Base-by-base conservation (phyloP, 1,284 basidiomycete genomes). In the Apiotrichum porosum region DNA sequence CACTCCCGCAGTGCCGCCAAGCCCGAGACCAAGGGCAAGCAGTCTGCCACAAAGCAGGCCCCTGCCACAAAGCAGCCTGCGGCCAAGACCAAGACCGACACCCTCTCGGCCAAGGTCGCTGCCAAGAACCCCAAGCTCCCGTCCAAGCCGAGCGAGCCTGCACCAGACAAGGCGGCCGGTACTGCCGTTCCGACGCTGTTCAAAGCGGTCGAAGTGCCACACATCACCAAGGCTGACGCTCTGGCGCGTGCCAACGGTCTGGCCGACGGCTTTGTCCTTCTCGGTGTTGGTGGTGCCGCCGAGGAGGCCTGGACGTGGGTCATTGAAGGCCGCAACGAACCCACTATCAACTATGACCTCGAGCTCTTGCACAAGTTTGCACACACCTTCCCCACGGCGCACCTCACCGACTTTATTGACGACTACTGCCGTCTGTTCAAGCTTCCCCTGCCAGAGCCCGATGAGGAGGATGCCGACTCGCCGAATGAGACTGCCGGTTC, bases 321-420 rank as follows among this genome's bases (percentile, higher is more conserved):
- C 54, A 76, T 97, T 34, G 89, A 97, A 62, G 81, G 83, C 59
- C 81, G 77, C 40, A 84, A 97, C 63, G 78, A 77, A 37, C 79
- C 79, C n/a, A 77, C 77, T 9, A 77, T 89, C 12, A 80, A 77
- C 28, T 87, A 90, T 63, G 83, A 84, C 49, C 73, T 80, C 21
- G 67, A 76, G 5, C 62, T 81, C 36, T 69, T 97, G 13, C 79
- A 79, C 49, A 78, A 81, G 56, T 92, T 82, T 66, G 78, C 83
- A 26, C 65, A 70, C 2, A 67, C 90, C 2, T 92, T 97, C 65
- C 86, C 89, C 0, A 55, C 68, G 2, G 77, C 78, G 1, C 64
- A 77, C 1, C 62, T 88, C 47, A 73, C 84, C 6, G 75, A 71
- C 36, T 68, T 90, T n/a, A 75, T 91, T 37, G 72, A 69, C 42